These are phyloP conservation scores for Striga hermonthica DNA, from an alignment of 305 asterid genomes.

Conservation along the genomic window DNA sequence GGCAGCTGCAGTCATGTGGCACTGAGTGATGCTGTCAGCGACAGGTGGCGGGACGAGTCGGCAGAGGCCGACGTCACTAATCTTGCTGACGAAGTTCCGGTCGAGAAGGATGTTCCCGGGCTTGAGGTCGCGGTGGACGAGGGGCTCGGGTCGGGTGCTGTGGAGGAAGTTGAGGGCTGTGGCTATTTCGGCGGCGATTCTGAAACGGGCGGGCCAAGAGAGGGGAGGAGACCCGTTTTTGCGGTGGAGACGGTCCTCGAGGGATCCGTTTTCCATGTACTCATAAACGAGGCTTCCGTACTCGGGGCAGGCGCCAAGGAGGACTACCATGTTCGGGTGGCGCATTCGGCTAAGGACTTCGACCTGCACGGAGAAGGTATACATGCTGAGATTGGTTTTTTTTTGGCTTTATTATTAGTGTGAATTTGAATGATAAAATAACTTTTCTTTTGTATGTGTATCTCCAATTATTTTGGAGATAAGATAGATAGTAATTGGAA, in stretches of 20 bases:
- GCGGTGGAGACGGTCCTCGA: conserved; percentile 77
- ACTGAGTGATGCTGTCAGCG: conserved; percentile 55
- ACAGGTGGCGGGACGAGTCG: conserved; percentile 61
- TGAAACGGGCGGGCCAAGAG: conserved; percentile 64
- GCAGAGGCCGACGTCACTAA: conserved; percentile 74
- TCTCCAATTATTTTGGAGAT: too few relatives aligned
- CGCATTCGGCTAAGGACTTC: conserved; percentile 79
- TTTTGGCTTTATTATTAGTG: too few relatives aligned
- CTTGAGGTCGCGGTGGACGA: conserved; percentile 89
- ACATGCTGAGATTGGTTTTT: too few relatives aligned
- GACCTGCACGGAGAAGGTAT: conserved; percentile 40
- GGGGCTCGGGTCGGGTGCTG: conserved; percentile 73
- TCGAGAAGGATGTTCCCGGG: conserved; percentile 86
- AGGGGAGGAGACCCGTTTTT: conserved; percentile 49
- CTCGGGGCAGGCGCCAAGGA: conserved; percentile 85
- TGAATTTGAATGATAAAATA: too few relatives aligned
- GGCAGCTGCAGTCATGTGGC: conserved; percentile 80
- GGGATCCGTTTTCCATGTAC: conserved; percentile 75
- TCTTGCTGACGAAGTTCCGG: conserved; percentile 71
- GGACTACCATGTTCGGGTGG: conserved; percentile 90
- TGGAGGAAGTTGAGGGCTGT: conserved; percentile 84
- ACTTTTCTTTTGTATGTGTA: too few relatives aligned
- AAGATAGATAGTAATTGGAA: too few relatives aligned
- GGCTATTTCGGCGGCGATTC: conserved; percentile 79
- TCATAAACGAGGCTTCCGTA: conserved; percentile 84